phyloP scores from a whole-genome alignment of 176 grass and related monocot genomes.

The Oryza punctata region DNA sequence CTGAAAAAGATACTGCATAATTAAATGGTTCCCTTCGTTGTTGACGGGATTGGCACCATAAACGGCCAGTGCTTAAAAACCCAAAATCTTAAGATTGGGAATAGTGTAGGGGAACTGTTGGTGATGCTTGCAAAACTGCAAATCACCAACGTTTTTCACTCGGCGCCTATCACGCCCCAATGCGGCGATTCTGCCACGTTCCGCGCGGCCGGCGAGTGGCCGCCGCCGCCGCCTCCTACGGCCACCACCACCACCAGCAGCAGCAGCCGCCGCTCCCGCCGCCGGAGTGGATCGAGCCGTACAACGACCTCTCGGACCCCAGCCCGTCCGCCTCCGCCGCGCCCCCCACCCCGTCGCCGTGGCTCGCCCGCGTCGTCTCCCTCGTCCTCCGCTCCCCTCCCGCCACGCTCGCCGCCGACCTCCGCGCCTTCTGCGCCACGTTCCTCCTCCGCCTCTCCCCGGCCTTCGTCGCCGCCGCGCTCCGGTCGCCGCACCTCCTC shows the following conservation, averaged over 20 bases:
- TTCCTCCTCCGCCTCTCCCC: slow-evolving; percentile 79
- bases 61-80: too few species aligned
- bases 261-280: slow-evolving; percentile 25
- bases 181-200: slow-evolving; percentile 36
- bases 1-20: too few species aligned
- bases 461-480: slow-evolving; percentile 57
- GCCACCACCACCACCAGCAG: not conserved
- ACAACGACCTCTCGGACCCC: slow-evolving; percentile 60
- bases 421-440: slow-evolving; percentile 69
- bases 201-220: slow-evolving; percentile 13
- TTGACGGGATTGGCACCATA: too few species aligned
- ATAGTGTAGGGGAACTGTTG: too few species aligned
- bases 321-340: slow-evolving; percentile 27
- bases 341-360: slow-evolving; percentile 52
- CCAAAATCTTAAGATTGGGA: too few species aligned
- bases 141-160: too few species aligned
- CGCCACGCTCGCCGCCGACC: slow-evolving; percentile 57
- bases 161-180: not conserved
- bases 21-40: too few species aligned
- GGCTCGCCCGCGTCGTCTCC: slow-evolving; percentile 69
- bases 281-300: slow-evolving; percentile 75
- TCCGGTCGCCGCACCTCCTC: slow-evolving; percentile 55
- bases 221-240: not conserved
- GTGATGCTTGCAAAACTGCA: too few species aligned
- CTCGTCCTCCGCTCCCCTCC: slow-evolving; percentile 63